These are phyloP conservation scores for Pseudocercospora fijiensis DNA, from an alignment of 2,329 filamentous ascomycete genomes.

Conservation along the genomic window DNA sequence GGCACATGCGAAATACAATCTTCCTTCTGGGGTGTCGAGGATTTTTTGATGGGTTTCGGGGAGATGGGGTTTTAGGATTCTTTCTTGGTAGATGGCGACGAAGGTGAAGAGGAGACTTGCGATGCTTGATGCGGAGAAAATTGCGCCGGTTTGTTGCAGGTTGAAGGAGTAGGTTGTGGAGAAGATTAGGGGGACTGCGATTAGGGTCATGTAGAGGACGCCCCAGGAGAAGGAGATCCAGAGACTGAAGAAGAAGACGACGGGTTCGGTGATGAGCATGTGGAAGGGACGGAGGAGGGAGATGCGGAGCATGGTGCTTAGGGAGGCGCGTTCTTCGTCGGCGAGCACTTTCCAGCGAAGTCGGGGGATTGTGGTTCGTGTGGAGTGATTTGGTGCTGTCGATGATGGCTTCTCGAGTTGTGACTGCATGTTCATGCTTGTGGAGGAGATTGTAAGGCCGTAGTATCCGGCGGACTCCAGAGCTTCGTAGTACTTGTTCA, in stretches of 20 bases:
- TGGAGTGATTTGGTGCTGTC: slow-evolving; percentile 31
- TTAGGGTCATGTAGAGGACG: slow-evolving; percentile 80
- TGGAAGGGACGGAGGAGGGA: slow-evolving; percentile 77
- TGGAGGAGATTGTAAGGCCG: slow-evolving; percentile 51
- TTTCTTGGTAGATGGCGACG: slow-evolving; percentile 55
- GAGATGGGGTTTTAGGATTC: slow-evolving; percentile 23
- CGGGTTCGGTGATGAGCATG: slow-evolving; percentile 71
- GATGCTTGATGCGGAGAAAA: slow-evolving; percentile 74
- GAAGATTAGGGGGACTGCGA: slow-evolving; percentile 77
- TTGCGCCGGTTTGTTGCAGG: slow-evolving; percentile 64
- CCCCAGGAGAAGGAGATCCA: slow-evolving; percentile 93
- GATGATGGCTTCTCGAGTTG: slow-evolving; percentile 19
- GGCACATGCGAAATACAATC: slow-evolving; percentile 80
- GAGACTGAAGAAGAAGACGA: slow-evolving; percentile 81
- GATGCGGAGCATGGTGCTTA: slow-evolving; percentile 68
- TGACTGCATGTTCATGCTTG: slow-evolving; percentile 29
- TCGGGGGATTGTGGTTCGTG: slow-evolving; percentile 19
- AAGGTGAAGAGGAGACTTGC: slow-evolving; percentile 66
- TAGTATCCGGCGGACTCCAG: slow-evolving; percentile 65
- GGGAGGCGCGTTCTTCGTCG: slow-evolving; percentile 70
- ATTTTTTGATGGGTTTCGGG: slow-evolving; percentile 39
- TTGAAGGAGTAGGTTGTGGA: slow-evolving; percentile 65
- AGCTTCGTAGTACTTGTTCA: slow-evolving; percentile 78
- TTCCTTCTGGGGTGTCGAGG: slow-evolving; percentile 63
- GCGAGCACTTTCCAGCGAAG: slow-evolving; percentile 76